A percentile compares a stretch with the other conserved stretches of the same genome.
phyloP scores from a whole-genome alignment of 2,329 filamentous ascomycete genomes.

The Myotisia sp. region DNA sequence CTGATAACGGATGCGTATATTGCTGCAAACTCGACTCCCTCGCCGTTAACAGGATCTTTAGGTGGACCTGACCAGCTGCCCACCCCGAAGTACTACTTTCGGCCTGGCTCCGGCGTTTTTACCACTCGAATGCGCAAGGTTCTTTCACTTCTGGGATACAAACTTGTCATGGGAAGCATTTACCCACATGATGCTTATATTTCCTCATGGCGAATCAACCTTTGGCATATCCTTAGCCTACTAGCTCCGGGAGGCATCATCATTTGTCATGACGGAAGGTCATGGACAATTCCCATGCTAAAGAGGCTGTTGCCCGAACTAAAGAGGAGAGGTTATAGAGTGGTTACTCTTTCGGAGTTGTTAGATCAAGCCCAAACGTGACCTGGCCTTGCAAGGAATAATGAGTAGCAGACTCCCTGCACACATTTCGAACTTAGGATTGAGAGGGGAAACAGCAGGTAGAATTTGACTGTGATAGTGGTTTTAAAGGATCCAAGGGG shows the following conservation, averaged over 20 bases:
- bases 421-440: neutral
- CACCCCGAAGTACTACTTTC: conserved; percentile 43
- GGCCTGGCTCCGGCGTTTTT: conserved; percentile 76
- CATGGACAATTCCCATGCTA: conserved; percentile 75
- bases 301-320: conserved; percentile 57
- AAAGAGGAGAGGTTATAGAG: conserved; percentile 51
- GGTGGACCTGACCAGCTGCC: conserved; percentile 25
- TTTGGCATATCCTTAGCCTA: conserved; percentile 68
- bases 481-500: neutral
- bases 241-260: conserved; percentile 61
- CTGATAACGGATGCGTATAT: conserved; percentile 35
- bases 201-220: conserved; percentile 52
- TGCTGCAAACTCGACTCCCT: conserved; percentile 21
- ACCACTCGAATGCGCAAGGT: conserved; percentile 51
- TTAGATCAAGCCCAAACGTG: neutral
- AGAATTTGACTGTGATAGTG: neutral
- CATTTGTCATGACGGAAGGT: conserved; percentile 69
- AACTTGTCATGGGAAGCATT: conserved; percentile 64
- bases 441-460: too few species aligned
- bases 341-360: conserved; percentile 58
- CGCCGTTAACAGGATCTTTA: too few species aligned
- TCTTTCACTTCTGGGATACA: conserved; percentile 49
- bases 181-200: conserved; percentile 92
- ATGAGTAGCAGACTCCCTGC: too few species aligned
- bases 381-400: too few species aligned